Conservation (phyloP, 441 rosid genomes). For the Melastoma candidum region DNA sequence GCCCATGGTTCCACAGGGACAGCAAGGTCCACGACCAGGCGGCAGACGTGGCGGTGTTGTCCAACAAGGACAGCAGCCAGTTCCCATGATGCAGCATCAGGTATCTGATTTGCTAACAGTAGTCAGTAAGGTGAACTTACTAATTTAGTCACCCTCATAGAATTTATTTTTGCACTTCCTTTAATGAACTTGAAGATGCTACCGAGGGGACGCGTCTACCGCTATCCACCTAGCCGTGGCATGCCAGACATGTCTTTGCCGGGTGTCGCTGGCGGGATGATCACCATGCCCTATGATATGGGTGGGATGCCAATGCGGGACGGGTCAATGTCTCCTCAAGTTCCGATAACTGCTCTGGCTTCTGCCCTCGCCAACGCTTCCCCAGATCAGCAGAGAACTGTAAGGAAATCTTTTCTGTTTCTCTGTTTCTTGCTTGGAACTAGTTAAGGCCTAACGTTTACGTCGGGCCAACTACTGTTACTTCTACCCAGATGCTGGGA, state of each 20-base stretch:
- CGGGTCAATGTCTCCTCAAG: slow-evolving; percentile 26
- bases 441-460: background rate
- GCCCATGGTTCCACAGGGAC: slow-evolving; percentile 52
- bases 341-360: slow-evolving; percentile 45
- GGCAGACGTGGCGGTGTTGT: slow-evolving; percentile 34
- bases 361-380: slow-evolving; percentile 50
- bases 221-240: slow-evolving; percentile 37
- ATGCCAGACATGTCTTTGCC: slow-evolving; percentile 39
- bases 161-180: background rate
- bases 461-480: background rate
- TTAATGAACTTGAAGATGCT: slow-evolving; percentile 30
- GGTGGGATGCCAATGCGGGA: slow-evolving; percentile 38
- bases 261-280: slow-evolving; percentile 38
- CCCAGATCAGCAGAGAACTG: slow-evolving; percentile 56
- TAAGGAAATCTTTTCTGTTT: slow-evolving; percentile 8
- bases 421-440: background rate
- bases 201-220: slow-evolving; percentile 42
- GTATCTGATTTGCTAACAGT: slow-evolving; percentile 9
- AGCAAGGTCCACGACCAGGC: slow-evolving; percentile 52
- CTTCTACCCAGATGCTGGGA: slow-evolving; percentile 21
- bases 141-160: background rate
- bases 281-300: slow-evolving; percentile 43
- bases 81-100: slow-evolving; percentile 45
- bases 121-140: background rate
- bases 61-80: slow-evolving; percentile 44